Conservation (phyloP, 2,329 filamentous ascomycete species). For the Teratosphaeria gauchensis region DNA sequence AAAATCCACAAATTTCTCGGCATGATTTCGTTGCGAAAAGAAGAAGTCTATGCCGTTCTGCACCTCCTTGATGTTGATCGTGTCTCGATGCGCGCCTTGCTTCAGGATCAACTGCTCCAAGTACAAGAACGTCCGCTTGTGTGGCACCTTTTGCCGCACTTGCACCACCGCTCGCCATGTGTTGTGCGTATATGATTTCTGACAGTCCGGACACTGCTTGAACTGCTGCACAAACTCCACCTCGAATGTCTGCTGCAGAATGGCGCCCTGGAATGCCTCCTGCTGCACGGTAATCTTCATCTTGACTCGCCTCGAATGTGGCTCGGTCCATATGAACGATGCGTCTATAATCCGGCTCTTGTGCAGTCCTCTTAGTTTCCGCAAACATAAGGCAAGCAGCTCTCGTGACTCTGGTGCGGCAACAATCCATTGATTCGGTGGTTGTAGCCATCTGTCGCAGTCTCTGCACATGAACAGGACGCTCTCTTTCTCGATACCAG, state of each 20-base stretch:
- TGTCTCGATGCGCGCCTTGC: constrained; percentile 81
- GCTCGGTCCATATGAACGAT: constrained; percentile 96
- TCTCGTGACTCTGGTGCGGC: constrained; percentile 83
- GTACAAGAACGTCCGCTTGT: constrained; percentile 78
- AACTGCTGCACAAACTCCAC: constrained; percentile 83
- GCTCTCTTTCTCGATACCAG: constrained; percentile 83
- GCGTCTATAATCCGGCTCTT: constrained; percentile 94
- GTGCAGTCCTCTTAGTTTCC: constrained; percentile 73
- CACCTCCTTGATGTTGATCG: constrained; percentile 96
- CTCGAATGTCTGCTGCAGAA: constrained; percentile 88
- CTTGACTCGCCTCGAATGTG: constrained; percentile 83
- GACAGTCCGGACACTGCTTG: constrained; percentile 91
- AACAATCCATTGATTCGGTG: constrained; percentile 76
- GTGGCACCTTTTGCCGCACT: constrained; percentile 90
- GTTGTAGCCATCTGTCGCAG: constrained; percentile 87
- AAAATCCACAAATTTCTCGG: constrained; percentile 87
- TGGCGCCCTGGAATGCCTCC: constrained; percentile 55
- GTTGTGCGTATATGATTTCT: constrained; percentile 93
- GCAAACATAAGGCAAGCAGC: constrained; percentile 80
- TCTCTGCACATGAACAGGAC: constrained; percentile 85
- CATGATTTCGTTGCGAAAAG: constrained; percentile 81
- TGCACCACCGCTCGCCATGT: constrained; percentile 91
- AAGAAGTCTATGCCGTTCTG: constrained; percentile 96
- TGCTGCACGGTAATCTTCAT: constrained; percentile 91
- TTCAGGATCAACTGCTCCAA: constrained; percentile 95